Evolutionary conservation across 2,329 filamentous ascomycete genomes (phyloP).

Genomic region (Epichloe uncinata): DNA sequence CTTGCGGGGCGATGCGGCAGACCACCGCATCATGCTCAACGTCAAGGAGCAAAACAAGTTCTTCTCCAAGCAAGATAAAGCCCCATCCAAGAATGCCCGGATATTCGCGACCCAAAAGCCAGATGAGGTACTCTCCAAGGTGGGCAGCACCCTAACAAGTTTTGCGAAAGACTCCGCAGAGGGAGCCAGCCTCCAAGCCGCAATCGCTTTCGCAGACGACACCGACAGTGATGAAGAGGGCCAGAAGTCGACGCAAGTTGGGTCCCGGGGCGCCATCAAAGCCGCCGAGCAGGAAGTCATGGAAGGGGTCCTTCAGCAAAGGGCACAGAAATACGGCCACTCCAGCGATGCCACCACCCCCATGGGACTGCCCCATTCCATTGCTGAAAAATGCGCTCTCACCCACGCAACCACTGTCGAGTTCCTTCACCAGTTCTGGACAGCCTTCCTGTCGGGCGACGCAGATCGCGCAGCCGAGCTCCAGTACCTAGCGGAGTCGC

Average conservation of each 20-base stretch:
- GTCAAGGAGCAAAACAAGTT: conserved; percentile 80
- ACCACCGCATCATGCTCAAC: conserved; percentile 70
- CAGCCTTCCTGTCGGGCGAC: conserved; percentile 79
- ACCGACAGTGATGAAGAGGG: conserved; percentile 53
- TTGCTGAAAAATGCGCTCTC: conserved; percentile 44
- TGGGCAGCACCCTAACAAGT: conserved; percentile 48
- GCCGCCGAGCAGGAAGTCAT: conserved; percentile 55
- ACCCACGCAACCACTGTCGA: conserved; percentile 91
- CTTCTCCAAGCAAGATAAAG: conserved; percentile 50
- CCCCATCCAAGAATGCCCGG: conserved; percentile 28
- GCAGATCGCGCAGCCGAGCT: conserved; percentile 68
- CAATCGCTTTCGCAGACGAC: conserved; percentile 57
- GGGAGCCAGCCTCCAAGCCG: conserved; percentile 46
- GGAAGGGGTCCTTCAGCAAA: conserved; percentile 47
- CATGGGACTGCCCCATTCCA: conserved; percentile 40
- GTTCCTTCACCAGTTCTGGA: conserved; percentile 97
- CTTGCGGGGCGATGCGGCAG: conserved; percentile 58
- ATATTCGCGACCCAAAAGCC: conserved; percentile 60
- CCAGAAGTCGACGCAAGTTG: conserved; percentile 44
- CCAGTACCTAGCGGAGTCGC: conserved; percentile 66
- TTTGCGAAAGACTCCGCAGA: conserved; percentile 34
- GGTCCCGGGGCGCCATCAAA: conserved; percentile 53
- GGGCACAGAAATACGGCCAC: conserved; percentile 43
- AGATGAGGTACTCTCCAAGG: conserved; percentile 47
- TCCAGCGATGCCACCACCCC: conserved; percentile 32